Evolutionary conservation across 805 yeast species (phyloP), one percentile per base, ranked within the genome.

Genomic region (Babjeviella inositovora): DNA sequence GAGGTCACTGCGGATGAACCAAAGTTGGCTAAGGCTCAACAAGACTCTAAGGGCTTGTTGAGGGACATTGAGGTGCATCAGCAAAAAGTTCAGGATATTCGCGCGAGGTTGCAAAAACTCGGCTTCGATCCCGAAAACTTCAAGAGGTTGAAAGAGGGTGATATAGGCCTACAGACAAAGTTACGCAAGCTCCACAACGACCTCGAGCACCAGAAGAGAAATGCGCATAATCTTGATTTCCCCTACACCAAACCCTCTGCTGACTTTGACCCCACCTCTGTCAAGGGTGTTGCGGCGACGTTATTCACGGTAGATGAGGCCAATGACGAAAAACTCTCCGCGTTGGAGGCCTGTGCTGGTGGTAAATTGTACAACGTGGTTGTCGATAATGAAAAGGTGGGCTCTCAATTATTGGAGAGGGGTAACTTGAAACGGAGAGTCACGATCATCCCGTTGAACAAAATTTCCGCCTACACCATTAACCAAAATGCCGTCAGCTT

Each of bases 281-380:
- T 90, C 4, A 74, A 71, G 38, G 99, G 99, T 21, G 66, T 84
- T 10, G 93, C 87, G 8, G 94, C 93, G 3, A 90, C 79, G 39
- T 50, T 90, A 23, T 82, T 92, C 41, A 47, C 58, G 1, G 41
- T 90, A 11, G 62, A 62, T 10, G 69, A 71, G 20, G 41, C 55
- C 1, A 66, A 74, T 23, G 41, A 49, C 25, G 62, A 65, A 13
- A 69, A 72, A 25, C 74, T 93, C 1, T 57, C 73, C 13, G 98
- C 99, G 2, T 53, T 90, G 17, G 96, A 90, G 46, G 75, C 81
- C 3, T 75, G 93, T 42, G 98, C 96, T 2, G 99, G 98, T 22
- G 92, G 87, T 5, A 59, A 85, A 34, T 47, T 92, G 15, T 92
- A 70, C 44, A 84, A 85, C 38, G 79, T 92, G 17, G 82, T 90